These are phyloP conservation scores for Malus fusca DNA, from an alignment of 306 rosid genomes.

Conservation along the genomic window DNA sequence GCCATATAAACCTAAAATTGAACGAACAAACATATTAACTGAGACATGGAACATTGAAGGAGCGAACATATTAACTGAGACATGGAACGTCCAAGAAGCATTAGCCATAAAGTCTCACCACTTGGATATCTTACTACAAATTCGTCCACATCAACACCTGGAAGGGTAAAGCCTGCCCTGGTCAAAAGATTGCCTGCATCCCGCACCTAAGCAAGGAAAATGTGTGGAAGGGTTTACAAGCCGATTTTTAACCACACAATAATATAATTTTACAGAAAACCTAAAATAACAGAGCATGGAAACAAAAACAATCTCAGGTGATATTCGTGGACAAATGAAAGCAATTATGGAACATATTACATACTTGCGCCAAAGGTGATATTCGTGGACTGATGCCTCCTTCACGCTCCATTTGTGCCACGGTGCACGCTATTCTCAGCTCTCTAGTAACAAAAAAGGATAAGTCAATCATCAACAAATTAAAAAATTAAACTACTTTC, in stretches of 20 bases:
- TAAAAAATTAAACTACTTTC: background rate
- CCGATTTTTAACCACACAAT: background rate
- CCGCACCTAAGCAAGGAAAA: constrained; percentile 49
- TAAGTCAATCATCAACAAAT: constrained; percentile 14
- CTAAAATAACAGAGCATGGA: background rate
- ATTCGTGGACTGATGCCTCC: constrained; percentile 94
- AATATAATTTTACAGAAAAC: background rate
- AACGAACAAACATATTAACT: constrained; percentile 5
- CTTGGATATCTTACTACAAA: constrained; percentile 72
- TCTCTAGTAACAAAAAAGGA: constrained; percentile 47
- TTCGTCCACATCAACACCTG: constrained; percentile 94
- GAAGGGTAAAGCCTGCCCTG: constrained; percentile 87
- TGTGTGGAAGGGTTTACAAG: background rate
- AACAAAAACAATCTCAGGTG: too few species aligned
- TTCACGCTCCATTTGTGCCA: constrained; percentile 98
- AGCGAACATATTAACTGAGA: constrained; percentile 6
- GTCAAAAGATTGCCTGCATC: constrained; percentile 98
- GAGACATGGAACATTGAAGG: background rate
- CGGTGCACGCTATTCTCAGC: constrained; percentile 92
- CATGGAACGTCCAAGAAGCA: background rate
- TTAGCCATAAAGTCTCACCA: constrained; percentile 36
- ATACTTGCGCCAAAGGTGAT: constrained; percentile 93
- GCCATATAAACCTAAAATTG: background rate
- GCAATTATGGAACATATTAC: constrained; percentile 2
- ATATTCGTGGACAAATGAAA: too few species aligned